These are phyloP conservation scores for Pythium folliculosum DNA, from an alignment of 352 stramenopile species.

Conservation along the genomic window DNA sequence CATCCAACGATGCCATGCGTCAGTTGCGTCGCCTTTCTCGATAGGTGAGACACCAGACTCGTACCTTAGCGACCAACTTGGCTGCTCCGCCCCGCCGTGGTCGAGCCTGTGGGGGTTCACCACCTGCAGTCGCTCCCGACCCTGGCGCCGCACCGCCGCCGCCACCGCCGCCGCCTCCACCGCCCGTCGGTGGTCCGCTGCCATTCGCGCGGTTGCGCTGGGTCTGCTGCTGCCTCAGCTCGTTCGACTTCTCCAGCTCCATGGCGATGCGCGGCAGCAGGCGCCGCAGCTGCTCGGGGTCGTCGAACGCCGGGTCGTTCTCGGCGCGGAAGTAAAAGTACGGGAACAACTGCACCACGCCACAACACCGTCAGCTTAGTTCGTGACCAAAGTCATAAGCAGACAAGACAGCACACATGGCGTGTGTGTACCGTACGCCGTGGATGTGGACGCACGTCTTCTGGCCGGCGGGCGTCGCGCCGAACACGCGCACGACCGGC, in stretches of 20 bases:
- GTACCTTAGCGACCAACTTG: slow-evolving; percentile 75
- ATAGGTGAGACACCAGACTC: not conserved
- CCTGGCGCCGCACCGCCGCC: not conserved
- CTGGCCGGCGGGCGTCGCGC: slow-evolving; percentile 87
- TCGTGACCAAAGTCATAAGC: not conserved
- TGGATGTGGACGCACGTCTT: slow-evolving; percentile 91
- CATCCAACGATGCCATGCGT: not conserved
- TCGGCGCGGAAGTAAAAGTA: slow-evolving; percentile 90
- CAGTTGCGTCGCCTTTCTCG: not conserved
- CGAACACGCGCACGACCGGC: slow-evolving; percentile 89
- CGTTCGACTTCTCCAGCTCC: slow-evolving; percentile 66
- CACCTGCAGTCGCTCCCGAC: not conserved
- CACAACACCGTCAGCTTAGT: not conserved
- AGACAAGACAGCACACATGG: not conserved
- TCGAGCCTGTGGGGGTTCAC: not conserved
- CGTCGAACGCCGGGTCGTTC: slow-evolving; percentile 65
- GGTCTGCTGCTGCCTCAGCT: slow-evolving; percentile 47
- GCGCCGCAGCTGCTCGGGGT: slow-evolving; percentile 48
- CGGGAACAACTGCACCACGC: slow-evolving; percentile 62
- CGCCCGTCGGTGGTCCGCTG: not conserved
- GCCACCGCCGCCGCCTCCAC: too few relatives aligned
- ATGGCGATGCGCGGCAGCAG: slow-evolving; percentile 70
- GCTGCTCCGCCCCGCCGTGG: not conserved
- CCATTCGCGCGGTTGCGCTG: slow-evolving; percentile 17
- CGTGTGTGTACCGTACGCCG: slow-evolving; percentile 42